Evolutionary conservation across 139 green algal species (phyloP), one percentile per base, ranked within the genome.

Genomic region (Chlamydomonas sphaeroides): DNA sequence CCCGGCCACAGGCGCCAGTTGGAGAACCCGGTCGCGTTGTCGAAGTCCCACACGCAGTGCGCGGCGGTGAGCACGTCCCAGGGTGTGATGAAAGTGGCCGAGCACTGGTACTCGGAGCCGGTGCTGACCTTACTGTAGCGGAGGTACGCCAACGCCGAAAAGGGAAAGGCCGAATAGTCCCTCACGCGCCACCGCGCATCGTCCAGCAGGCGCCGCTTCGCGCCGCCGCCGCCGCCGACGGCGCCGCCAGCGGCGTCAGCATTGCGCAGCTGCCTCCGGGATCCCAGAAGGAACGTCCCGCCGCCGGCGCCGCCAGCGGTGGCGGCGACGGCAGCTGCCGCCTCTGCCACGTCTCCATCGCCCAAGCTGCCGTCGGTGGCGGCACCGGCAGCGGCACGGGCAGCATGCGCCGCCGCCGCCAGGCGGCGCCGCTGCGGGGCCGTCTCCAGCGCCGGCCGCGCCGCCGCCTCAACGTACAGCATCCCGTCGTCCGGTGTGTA

Each of bases 11-110:
- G 63, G 30, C 42, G 65, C 65, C 65, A 84, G 51, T 75, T 18
- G 11, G 25, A 18, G 51, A 68, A 84, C 36, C 70, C 85, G 65
- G 49, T 61, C 65, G 33, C 56, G 77, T 69, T 57, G 11, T 63
- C n/a, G n/a, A 87, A 82, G 49, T 90, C 81, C 81, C 81, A 90
- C 1, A 90, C 70, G 65, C 86, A 90, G 67, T 90, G 86, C 25
- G 77, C 86, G 1, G 86, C 86, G 5, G 86, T 90, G 11, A 90
- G 56, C 21, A 90, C 81, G 28, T 81, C 56, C 42, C 84, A 78
- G 2, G 76, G 62, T 3, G 39, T 72, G 21, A 90, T 78, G 30
- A 90, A 77, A n/a, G 65, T 77, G 15, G 80, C 86, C 4, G 70
- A 72, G 65, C 86, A 90, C 62, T 82, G 75, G 62, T 65, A 72